phyloP scores from a whole-genome alignment of 139 green algal species.

The Asterochloris sp. region DNA sequence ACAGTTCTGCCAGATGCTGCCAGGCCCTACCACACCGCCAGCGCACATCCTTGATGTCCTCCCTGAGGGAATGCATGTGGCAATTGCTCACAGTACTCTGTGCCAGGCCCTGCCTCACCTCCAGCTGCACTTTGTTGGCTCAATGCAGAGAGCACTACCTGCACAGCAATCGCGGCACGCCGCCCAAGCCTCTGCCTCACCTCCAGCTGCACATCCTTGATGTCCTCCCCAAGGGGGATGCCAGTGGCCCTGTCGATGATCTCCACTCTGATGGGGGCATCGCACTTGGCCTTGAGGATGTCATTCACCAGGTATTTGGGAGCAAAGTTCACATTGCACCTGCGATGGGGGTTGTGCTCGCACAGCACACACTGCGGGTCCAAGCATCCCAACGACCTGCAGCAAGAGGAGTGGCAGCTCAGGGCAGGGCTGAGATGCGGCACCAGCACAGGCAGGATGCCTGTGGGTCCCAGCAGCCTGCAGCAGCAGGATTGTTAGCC shows the following conservation, averaged over 20 bases:
- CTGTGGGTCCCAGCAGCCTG: no score
- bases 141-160: no score
- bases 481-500: no score
- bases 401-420: background rate
- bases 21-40: no score
- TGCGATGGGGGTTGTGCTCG: conserved; percentile 80
- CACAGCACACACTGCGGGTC: conserved; percentile 82
- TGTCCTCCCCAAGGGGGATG: conserved; percentile 59
- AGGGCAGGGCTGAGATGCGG: background rate
- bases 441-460: no score
- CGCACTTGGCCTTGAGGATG: conserved; percentile 75
- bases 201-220: conserved; percentile 66
- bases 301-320: conserved; percentile 84
- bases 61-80: no score
- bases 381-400: conserved; percentile 77
- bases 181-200: conserved; percentile 21
- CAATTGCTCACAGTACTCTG: no score
- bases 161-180: no score
- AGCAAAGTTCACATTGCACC: conserved; percentile 77
- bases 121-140: background rate
- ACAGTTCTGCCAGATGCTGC: no score
- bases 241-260: conserved; percentile 71
- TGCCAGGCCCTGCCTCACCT: no score
- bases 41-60: no score
- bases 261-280: conserved; percentile 80